Base-by-base conservation (phyloP, 306 rosid genomes). In the Glycine latifolia region DNA sequence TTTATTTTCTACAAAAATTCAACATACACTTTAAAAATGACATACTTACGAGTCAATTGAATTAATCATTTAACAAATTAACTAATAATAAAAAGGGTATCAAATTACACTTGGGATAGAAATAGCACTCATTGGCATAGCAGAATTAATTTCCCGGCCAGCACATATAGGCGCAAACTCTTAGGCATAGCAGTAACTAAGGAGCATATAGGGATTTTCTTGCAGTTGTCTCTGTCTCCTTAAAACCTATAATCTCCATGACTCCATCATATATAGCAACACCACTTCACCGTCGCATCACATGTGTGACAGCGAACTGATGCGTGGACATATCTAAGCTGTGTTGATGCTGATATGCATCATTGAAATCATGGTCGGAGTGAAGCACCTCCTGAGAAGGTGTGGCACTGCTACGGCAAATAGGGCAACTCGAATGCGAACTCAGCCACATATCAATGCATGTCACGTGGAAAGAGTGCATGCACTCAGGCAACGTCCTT, bases 361-460 rank as follows among this genome's bases (percentile, higher is more conserved):
- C 7, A 8, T 3, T 65, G 2, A 37, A 65, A 15, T 67, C 35
- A 15, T 67, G 73, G 1, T 67, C 10, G 2, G 70, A 35, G 41
- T 35, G 46, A 12, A 14, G 72, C 72, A 67, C 48, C 55, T 46
- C 75, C 8, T 20, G 0, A 5, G 75, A 11, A 26, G 85, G 85
- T 1, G 81, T 52, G 44, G 90, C 87, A 7, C 46, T 67, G 56
- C 91, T 84, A 0, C 93, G 88, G 48, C 94, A 94, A 4, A 90
- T 47, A 1, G 92, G 97, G 49, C 97, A 93, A 67, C 79, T 90
- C 2, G 83, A 66, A 43, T 90, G 92, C 0, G 84, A 89, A 62
- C 70, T 37, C 2, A 93, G 91, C 96, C 97, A 93, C 89, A 41
- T 80, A 47, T 93, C 97, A 13, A 93, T 89, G 80, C 94, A 93